Conservation (phyloP, 1,284 basidiomycete species). For the Rhodotorula glutinis region DNA sequence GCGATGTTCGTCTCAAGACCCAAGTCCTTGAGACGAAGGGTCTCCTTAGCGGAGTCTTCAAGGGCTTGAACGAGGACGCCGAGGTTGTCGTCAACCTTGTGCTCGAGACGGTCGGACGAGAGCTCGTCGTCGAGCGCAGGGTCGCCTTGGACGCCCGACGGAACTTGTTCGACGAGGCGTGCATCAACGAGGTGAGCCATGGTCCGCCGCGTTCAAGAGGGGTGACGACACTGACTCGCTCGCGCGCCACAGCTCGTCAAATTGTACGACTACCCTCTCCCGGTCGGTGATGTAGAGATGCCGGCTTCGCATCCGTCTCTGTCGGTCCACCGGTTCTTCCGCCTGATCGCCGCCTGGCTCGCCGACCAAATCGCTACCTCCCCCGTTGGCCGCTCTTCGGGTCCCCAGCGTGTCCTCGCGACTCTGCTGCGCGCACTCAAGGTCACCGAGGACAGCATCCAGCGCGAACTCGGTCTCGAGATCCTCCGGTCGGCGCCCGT, state of each 20-base stretch:
- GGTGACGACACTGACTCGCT: background rate
- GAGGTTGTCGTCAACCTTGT: conserved; percentile 30
- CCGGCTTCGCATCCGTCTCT: conserved; percentile 19
- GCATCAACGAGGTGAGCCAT: conserved; percentile 30
- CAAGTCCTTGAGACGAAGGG: conserved; percentile 37
- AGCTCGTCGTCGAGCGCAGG: conserved; percentile 24
- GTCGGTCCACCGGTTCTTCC: conserved; percentile 34
- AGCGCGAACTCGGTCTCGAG: conserved; percentile 33
- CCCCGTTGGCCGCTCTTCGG: conserved; percentile 19
- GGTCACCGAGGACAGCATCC: conserved; percentile 34
- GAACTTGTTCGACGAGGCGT: conserved; percentile 33
- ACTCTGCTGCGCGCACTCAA: conserved; percentile 30
- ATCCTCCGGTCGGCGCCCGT: conserved; percentile 30
- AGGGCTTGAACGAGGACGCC: conserved; percentile 36
- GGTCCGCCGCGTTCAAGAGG: fast-evolving
- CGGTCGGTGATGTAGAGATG: background rate
- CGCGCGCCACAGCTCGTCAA: conserved; percentile 28
- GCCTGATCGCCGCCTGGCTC: conserved; percentile 32
- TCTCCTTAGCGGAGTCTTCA: conserved; percentile 30
- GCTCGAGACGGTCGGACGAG: conserved; percentile 26
- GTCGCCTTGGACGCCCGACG: conserved; percentile 34
- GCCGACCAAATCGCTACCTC: conserved; percentile 36
- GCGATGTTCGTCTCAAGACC: conserved; percentile 32
- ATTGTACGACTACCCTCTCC: conserved; percentile 27
- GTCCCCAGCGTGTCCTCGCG: conserved; percentile 30